phyloP scores from a whole-genome alignment of 2,329 filamentous ascomycete genomes.

The Hymenoscyphus infarciens region DNA sequence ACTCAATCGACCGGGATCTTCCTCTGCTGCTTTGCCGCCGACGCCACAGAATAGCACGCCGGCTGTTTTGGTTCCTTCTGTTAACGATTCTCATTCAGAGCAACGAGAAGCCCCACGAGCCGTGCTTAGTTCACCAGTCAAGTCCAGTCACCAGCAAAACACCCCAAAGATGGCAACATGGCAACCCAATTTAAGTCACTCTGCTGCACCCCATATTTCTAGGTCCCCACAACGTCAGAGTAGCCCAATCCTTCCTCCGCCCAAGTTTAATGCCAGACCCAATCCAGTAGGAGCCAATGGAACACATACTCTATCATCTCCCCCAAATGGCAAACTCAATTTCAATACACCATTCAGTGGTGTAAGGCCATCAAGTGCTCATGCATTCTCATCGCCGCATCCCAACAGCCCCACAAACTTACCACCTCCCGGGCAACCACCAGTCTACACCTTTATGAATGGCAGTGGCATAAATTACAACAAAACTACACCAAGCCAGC shows the following conservation, averaged over 20 bases:
- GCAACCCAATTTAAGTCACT: conserved; percentile 13
- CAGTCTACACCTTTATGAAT: conserved; percentile 29
- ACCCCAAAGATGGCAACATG: conserved; percentile 16
- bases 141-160: conserved; percentile 8
- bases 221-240: conserved; percentile 13
- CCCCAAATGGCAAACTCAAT: conserved; percentile 15
- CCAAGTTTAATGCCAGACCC: conserved; percentile 8
- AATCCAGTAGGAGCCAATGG: background rate
- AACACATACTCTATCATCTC: conserved; percentile 17
- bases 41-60: conserved; percentile 24
- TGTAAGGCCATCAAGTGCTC: conserved; percentile 25
- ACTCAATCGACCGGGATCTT: conserved; percentile 46
- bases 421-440: conserved; percentile 31
- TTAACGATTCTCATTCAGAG: conserved; percentile 17
- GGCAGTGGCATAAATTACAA: conserved; percentile 19
- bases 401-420: conserved; percentile 35
- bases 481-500: conserved; percentile 11
- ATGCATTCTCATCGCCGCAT: conserved; percentile 34
- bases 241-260: conserved; percentile 11
- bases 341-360: conserved; percentile 14
- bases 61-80: conserved; percentile 8
- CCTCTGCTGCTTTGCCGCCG: conserved; percentile 40
- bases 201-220: conserved; percentile 17
- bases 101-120: background rate
- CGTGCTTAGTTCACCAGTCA: conserved; percentile 8